phyloP scores from a whole-genome alignment of 306 rosid species.

The Prunus davidiana region DNA sequence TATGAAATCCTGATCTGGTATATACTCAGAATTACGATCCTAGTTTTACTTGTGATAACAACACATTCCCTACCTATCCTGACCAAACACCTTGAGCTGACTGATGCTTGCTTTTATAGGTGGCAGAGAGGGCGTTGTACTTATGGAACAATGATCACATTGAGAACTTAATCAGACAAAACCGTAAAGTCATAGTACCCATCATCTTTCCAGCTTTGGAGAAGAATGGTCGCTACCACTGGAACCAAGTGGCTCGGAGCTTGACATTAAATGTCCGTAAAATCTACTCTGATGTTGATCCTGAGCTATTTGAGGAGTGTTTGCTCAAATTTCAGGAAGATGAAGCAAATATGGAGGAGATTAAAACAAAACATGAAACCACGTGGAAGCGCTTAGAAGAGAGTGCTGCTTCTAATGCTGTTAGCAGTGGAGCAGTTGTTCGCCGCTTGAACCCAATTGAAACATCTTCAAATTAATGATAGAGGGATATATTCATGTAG shows the following conservation, averaged over 20 bases:
- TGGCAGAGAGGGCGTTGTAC: slow-evolving; percentile 75
- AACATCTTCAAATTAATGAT: slow-evolving; percentile 22
- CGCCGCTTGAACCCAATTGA: slow-evolving; percentile 5
- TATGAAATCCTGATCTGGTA: background rate
- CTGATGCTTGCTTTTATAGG: slow-evolving; percentile 42
- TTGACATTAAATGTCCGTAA: slow-evolving; percentile 54
- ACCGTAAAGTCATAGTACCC: slow-evolving; percentile 56
- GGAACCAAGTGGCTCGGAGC: slow-evolving; percentile 70
- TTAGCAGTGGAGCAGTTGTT: slow-evolving; percentile 36
- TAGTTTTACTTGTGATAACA: background rate
- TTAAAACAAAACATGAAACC: slow-evolving; percentile 39
- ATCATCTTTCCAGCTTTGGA: slow-evolving; percentile 73
- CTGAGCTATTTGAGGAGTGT: slow-evolving; percentile 61
- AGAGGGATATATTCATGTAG: slow-evolving; percentile 9
- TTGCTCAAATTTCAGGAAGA: slow-evolving; percentile 52
- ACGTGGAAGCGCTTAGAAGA: slow-evolving; percentile 60
- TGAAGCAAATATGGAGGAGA: slow-evolving; percentile 42
- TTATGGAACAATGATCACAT: slow-evolving; percentile 75
- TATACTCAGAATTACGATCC: background rate
- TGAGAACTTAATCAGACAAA: slow-evolving; percentile 56
- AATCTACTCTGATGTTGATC: slow-evolving; percentile 55
- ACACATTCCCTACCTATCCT: background rate
- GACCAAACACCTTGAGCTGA: slow-evolving; percentile 12
- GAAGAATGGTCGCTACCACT: slow-evolving; percentile 53
- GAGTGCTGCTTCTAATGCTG: slow-evolving; percentile 49